Evolutionary conservation across 2,329 filamentous ascomycete species (phyloP).

Genomic region (Microsporum canis): DNA sequence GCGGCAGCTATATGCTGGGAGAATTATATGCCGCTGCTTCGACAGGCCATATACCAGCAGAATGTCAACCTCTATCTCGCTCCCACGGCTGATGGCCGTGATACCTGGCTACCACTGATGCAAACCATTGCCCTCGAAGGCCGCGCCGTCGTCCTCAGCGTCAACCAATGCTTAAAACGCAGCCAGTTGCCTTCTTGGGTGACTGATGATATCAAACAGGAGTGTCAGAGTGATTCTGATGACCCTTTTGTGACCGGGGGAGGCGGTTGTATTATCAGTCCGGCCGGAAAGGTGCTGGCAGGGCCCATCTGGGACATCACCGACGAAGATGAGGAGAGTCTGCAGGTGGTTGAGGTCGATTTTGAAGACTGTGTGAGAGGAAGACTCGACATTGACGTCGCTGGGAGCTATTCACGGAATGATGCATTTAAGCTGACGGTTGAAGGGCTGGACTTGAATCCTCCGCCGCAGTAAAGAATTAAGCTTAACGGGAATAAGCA

Average conservation of each 20-base stretch:
- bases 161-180: slow-evolving; percentile 66
- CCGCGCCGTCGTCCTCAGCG: slow-evolving; percentile 70
- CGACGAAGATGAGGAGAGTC: slow-evolving; percentile 43
- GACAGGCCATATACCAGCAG: slow-evolving; percentile 74
- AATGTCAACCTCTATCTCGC: slow-evolving; percentile 88
- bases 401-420: slow-evolving; percentile 71
- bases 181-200: slow-evolving; percentile 50
- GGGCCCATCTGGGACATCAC: slow-evolving; percentile 67
- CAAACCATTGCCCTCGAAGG: slow-evolving; percentile 71
- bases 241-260: slow-evolving; percentile 56
- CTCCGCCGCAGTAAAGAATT: slow-evolving; percentile 35
- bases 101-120: slow-evolving; percentile 75
- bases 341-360: slow-evolving; percentile 65
- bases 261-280: slow-evolving; percentile 71
- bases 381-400: slow-evolving; percentile 69
- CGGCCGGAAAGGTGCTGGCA: slow-evolving; percentile 65
- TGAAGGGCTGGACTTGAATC: slow-evolving; percentile 48
- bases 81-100: slow-evolving; percentile 74
- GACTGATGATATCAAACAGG: slow-evolving; percentile 13
- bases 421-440: slow-evolving; percentile 52
- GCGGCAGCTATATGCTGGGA: slow-evolving; percentile 93
- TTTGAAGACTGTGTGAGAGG: slow-evolving; percentile 80
- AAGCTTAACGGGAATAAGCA: neutral
- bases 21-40: slow-evolving; percentile 84
- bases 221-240: neutral